Evolutionary conservation across 2,329 filamentous ascomycete species (phyloP).

Genomic region (Claviceps capensis): DNA sequence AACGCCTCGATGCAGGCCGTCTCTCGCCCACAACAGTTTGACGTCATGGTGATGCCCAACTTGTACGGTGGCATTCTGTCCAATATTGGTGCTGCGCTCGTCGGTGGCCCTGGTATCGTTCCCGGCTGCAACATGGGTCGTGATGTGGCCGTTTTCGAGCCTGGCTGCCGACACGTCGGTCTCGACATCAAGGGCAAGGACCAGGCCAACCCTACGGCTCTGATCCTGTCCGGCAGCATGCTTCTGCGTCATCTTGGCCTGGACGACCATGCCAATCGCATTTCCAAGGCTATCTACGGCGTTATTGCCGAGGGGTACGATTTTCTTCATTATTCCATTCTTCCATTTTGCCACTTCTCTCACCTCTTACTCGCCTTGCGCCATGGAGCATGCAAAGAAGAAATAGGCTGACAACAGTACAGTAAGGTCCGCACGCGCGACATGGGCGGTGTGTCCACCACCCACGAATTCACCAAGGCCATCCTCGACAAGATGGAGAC

Average conservation of each 20-base stretch:
- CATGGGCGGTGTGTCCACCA: constrained; percentile 85
- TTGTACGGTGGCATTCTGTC: constrained; percentile 97
- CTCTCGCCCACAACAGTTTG: constrained; percentile 90
- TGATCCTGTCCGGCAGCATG: constrained; percentile 94
- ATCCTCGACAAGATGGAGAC: constrained; percentile 93
- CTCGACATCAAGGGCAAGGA: constrained; percentile 99
- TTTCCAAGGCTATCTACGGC: constrained; percentile 70
- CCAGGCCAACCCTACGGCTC: constrained; percentile 93
- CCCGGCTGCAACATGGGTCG: constrained; percentile 99
- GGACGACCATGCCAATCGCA: constrained; percentile 95
- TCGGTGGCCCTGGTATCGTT: constrained; percentile 92
- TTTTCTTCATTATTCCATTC: background rate
- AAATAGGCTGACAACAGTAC: constrained; percentile 25
- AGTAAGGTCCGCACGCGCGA: constrained; percentile 83
- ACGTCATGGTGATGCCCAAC: constrained; percentile 99
- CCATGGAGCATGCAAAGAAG: too few species aligned
- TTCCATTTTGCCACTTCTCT: background rate
- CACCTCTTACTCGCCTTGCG: background rate
- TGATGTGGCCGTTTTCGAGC: constrained; percentile 96
- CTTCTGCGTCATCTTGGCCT: constrained; percentile 92
- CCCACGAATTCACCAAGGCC: constrained; percentile 88
- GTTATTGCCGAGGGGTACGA: constrained; percentile 76
- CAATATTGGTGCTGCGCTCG: constrained; percentile 95
- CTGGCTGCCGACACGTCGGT: constrained; percentile 96
- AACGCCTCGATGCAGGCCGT: constrained; percentile 99